Percentiles rank a stretch among this genome's conserved stretches.
These are phyloP conservation scores for Euphorbia schlechtendalii DNA, from an alignment of 441 rosid species.

Conservation along the genomic window DNA sequence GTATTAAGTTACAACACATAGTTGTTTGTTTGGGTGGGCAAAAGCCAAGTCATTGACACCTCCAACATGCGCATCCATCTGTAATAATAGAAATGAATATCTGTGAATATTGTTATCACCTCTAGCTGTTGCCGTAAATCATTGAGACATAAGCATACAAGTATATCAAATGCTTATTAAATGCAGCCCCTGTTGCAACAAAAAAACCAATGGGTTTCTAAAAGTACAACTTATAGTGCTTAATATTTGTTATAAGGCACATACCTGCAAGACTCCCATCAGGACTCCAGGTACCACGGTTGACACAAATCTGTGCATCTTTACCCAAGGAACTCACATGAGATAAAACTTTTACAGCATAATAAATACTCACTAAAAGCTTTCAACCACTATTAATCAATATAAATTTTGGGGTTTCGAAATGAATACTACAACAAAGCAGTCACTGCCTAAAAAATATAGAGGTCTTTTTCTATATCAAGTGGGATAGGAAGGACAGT, in stretches of 20 bases:
- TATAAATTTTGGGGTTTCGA: too few species aligned
- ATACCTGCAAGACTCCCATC: constrained; percentile 79
- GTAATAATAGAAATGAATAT: constrained; percentile 19
- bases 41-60: constrained; percentile 90
- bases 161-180: constrained; percentile 63
- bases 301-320: constrained; percentile 55
- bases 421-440: too few species aligned
- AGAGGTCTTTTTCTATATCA: background rate
- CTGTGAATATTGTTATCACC: constrained; percentile 34
- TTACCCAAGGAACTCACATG: constrained; percentile 28
- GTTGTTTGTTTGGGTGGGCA: constrained; percentile 72
- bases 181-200: constrained; percentile 67
- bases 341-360: background rate
- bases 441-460: too few species aligned
- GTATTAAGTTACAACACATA: constrained; percentile 81
- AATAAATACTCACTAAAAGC: background rate
- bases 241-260: constrained; percentile 19
- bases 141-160: constrained; percentile 47
- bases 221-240: constrained; percentile 6
- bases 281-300: constrained; percentile 79
- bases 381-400: background rate
- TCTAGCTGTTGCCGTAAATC: constrained; percentile 62
- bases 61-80: constrained; percentile 90
- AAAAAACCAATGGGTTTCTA: constrained; percentile 22
- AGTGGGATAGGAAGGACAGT: too few species aligned